Evolutionary conservation across 306 rosid species (phyloP).

Genomic region (Ceratonia siliqua): DNA sequence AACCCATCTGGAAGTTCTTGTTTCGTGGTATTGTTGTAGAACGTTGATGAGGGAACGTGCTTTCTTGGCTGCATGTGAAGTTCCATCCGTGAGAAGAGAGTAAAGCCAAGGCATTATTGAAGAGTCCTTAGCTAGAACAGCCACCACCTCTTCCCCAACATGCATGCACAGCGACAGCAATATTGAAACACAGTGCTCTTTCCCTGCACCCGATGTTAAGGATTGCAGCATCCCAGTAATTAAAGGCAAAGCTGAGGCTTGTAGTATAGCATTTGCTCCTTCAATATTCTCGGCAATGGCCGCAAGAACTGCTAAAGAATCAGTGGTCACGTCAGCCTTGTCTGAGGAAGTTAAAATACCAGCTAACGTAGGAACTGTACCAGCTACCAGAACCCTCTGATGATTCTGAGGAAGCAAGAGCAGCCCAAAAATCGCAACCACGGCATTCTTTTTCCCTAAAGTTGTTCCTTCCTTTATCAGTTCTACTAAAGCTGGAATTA

Average conservation of each 20-base stretch:
- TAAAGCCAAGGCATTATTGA: slow-evolving; percentile 62
- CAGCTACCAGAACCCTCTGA: slow-evolving; percentile 48
- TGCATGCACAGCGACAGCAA: slow-evolving; percentile 63
- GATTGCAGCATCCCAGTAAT: slow-evolving; percentile 40
- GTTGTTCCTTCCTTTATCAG: slow-evolving; percentile 63
- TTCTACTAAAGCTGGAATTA: slow-evolving; percentile 53
- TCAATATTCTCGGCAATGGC: slow-evolving; percentile 58
- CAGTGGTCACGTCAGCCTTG: slow-evolving; percentile 48
- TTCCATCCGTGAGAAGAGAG: slow-evolving; percentile 57
- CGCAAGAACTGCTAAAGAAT: slow-evolving; percentile 63
- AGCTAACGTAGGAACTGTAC: slow-evolving; percentile 51
- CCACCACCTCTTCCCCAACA: slow-evolving; percentile 56
- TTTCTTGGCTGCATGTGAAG: slow-evolving; percentile 59
- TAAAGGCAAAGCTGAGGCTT: slow-evolving; percentile 36
- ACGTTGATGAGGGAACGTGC: slow-evolving; percentile 63
- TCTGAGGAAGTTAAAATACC: slow-evolving; percentile 48
- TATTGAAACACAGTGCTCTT: slow-evolving; percentile 65
- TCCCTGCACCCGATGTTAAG: slow-evolving; percentile 34
- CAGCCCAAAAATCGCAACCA: slow-evolving; percentile 73
- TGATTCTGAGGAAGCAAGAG: slow-evolving; percentile 53
- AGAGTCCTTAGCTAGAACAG: slow-evolving; percentile 48
- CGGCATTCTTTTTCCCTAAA: slow-evolving; percentile 72
- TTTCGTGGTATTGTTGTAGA: slow-evolving; percentile 58
- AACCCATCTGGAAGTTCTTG: slow-evolving; percentile 39
- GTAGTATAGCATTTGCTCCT: slow-evolving; percentile 50